phyloP scores from a whole-genome alignment of 805 yeast species.

The Sugiyamaella smithiae region DNA sequence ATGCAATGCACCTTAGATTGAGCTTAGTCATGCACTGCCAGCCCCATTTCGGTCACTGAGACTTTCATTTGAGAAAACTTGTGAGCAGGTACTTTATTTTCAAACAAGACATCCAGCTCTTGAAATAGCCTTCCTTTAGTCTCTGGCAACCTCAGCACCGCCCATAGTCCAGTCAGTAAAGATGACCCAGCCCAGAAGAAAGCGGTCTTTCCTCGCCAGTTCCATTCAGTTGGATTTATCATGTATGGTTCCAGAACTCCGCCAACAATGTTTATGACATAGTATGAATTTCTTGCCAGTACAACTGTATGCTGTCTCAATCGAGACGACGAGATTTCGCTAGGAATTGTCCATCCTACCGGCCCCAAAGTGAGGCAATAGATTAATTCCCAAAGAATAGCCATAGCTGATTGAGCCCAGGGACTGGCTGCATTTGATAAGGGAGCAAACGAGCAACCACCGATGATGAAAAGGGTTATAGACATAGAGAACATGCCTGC shows the following conservation, averaged over 20 bases:
- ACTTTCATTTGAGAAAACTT: conserved; percentile 19
- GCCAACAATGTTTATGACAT: conserved; percentile 21
- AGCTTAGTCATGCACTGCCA: neutral
- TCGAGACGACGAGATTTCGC: conserved; percentile 43
- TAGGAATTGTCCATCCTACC: conserved; percentile 39
- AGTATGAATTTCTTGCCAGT: conserved; percentile 37
- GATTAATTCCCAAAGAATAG: conserved; percentile 34
- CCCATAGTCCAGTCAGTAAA: conserved; percentile 39
- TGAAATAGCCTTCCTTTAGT: conserved; percentile 55
- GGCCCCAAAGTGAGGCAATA: conserved; percentile 47
- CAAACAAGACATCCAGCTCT: conserved; percentile 56
- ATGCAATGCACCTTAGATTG: neutral
- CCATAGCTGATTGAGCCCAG: conserved; percentile 14
- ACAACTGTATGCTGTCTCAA: conserved; percentile 43
- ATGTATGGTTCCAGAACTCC: conserved; percentile 40
- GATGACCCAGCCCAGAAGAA: conserved; percentile 44
- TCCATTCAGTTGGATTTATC: conserved; percentile 45
- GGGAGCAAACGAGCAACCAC: conserved; percentile 28
- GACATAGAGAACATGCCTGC: conserved; percentile 38
- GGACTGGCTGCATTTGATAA: conserved; percentile 3
- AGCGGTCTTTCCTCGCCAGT: conserved; percentile 48
- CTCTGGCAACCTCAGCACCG: conserved; percentile 56
- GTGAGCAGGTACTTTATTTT: conserved; percentile 28
- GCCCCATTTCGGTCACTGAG: neutral
- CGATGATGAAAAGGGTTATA: conserved; percentile 42